These are phyloP conservation scores for Erythrobasidium hasegawianum DNA, from an alignment of 1,284 basidiomycete genomes.

Conservation along the genomic window DNA sequence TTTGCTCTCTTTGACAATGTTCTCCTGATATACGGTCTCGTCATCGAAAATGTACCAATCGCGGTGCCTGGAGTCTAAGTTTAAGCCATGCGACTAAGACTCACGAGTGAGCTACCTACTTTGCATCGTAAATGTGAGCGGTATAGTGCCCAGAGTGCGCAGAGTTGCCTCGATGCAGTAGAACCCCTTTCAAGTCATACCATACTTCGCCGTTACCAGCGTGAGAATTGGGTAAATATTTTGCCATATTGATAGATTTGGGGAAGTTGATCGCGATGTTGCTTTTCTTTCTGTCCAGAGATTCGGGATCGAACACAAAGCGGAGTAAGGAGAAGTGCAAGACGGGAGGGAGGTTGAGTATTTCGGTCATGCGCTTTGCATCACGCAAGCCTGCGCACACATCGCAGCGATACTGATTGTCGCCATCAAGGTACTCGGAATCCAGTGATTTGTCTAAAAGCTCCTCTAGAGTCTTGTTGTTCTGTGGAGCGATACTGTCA, in stretches of 20 bases:
- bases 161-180: slow-evolving; percentile 77
- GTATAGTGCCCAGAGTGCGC: slow-evolving; percentile 91
- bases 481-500: slow-evolving; percentile 51
- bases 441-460: slow-evolving; percentile 61
- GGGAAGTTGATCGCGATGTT: slow-evolving; percentile 74
- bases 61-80: too few relatives aligned
- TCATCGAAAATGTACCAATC: slow-evolving; percentile 91
- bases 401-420: slow-evolving; percentile 81
- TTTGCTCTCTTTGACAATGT: background rate
- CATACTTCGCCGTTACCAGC: slow-evolving; percentile 46
- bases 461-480: slow-evolving; percentile 66
- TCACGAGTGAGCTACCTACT: too few relatives aligned
- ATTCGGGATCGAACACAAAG: slow-evolving; percentile 73
- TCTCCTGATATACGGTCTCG: slow-evolving; percentile 52
- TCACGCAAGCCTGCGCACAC: slow-evolving; percentile 65
- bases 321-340: slow-evolving; percentile 83
- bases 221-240: slow-evolving; percentile 53
- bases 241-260: slow-evolving; percentile 65
- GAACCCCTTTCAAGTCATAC: slow-evolving; percentile 75
- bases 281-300: slow-evolving; percentile 61
- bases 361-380: slow-evolving; percentile 68
- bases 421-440: slow-evolving; percentile 68
- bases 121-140: slow-evolving; percentile 73
- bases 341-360: slow-evolving; percentile 65
- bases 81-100: too few relatives aligned